These are phyloP conservation scores for Ilyonectria robusta DNA, from an alignment of 2,329 filamentous ascomycete genomes.

Conservation along the genomic window DNA sequence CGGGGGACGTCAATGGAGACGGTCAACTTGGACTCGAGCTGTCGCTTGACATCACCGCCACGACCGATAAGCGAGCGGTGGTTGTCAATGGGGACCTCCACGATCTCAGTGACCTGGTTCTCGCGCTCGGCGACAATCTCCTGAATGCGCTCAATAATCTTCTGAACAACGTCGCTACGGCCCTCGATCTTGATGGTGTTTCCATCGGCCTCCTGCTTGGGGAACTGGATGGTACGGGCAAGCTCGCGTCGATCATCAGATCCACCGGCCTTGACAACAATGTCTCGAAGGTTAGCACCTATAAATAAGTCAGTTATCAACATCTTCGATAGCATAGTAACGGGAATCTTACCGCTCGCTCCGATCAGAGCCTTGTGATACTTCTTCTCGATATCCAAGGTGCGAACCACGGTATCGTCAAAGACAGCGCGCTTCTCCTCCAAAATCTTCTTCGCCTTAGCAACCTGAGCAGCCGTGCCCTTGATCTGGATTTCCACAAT, in stretches of 20 bases:
- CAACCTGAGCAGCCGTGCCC: conserved; percentile 91
- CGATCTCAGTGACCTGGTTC: conserved; percentile 81
- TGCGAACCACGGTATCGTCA: conserved; percentile 88
- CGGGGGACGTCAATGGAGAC: conserved; percentile 92
- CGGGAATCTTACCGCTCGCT: conserved; percentile 77
- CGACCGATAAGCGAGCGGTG: conserved; percentile 93
- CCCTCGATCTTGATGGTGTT: conserved; percentile 92
- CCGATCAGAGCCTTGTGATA: conserved; percentile 93
- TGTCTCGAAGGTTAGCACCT: conserved; percentile 88
- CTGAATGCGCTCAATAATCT: conserved; percentile 86
- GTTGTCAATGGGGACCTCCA: conserved; percentile 91
- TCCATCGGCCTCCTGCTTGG: conserved; percentile 86
- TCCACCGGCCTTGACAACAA: conserved; percentile 90
- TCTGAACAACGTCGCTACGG: conserved; percentile 85
- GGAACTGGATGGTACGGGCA: conserved; percentile 94
- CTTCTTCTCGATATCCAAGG: conserved; percentile 93
- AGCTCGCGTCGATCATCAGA: conserved; percentile 87
- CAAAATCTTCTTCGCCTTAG: conserved; percentile 90
- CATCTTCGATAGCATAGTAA: not conserved
- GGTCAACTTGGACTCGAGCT: conserved; percentile 87
- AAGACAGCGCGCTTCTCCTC: conserved; percentile 90
- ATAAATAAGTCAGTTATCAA: conserved; percentile 49
- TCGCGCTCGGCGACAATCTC: conserved; percentile 86
- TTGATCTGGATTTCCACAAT: conserved; percentile 91
- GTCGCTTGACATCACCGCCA: conserved; percentile 87